A percentile compares a stretch with the other conserved stretches of the same genome.
Evolutionary conservation across 2,329 filamentous ascomycete genomes (phyloP).

Genomic region (Aciculosporium take): DNA sequence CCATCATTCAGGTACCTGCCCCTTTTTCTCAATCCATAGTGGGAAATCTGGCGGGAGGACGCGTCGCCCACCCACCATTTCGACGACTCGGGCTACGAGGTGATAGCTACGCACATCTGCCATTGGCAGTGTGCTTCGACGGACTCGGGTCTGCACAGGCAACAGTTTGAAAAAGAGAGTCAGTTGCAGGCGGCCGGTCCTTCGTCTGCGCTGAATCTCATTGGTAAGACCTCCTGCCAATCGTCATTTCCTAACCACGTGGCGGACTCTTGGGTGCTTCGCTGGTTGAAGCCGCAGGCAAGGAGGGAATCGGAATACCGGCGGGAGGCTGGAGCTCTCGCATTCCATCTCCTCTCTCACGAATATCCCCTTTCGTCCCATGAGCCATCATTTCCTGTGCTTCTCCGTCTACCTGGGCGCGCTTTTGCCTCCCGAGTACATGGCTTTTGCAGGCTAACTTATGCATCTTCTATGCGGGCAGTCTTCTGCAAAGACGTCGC

Average conservation of each 20-base stretch:
- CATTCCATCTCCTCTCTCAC: neutral
- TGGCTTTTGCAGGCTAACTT: constrained; percentile 13
- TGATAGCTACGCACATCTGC: constrained; percentile 7
- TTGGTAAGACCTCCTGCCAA: constrained; percentile 26
- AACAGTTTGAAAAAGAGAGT: constrained; percentile 28
- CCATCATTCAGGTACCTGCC: constrained; percentile 9
- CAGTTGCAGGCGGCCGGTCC: constrained; percentile 43
- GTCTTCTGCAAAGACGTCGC: constrained; percentile 41
- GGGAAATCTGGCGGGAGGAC: constrained; percentile 14
- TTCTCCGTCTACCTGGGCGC: neutral
- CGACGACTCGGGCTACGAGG: too few relatives aligned
- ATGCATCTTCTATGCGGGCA: constrained; percentile 10
- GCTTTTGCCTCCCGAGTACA: neutral
- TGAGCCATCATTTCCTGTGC: neutral
- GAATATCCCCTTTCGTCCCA: neutral
- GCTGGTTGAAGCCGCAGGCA: neutral
- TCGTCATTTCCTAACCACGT: neutral
- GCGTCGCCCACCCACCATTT: constrained; percentile 17
- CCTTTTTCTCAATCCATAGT: constrained; percentile 4
- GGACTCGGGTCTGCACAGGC: constrained; percentile 11
- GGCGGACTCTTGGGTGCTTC: neutral
- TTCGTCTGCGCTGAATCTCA: constrained; percentile 51
- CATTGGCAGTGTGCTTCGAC: constrained; percentile 9
- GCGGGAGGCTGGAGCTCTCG: neutral
- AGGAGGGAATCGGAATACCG: too few relatives aligned